These are phyloP conservation scores for Monosporozyma yasuniensis DNA, from an alignment of 805 yeast genomes.

Conservation along the genomic window DNA sequence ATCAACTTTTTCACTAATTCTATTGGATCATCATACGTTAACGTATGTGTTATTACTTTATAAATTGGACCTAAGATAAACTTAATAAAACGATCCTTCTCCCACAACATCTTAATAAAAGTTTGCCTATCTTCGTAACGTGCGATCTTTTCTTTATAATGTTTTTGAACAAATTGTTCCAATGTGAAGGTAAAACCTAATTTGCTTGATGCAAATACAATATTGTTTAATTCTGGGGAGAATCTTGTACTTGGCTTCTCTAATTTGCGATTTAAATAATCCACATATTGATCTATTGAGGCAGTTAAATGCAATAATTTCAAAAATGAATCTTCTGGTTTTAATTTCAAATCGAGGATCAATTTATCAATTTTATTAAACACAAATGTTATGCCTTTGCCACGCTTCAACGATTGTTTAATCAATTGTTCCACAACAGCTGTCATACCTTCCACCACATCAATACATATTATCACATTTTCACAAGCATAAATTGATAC, in stretches of 20 bases:
- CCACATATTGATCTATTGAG: conserved; percentile 44
- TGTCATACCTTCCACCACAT: conserved; percentile 74
- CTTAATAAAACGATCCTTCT: conserved; percentile 42
- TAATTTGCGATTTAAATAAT: neutral
- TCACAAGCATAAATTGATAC: conserved; percentile 54
- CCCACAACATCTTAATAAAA: conserved; percentile 65
- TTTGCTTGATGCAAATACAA: conserved; percentile 64
- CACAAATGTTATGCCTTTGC: conserved; percentile 49
- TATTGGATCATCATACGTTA: conserved; percentile 31
- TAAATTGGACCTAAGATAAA: conserved; percentile 75
- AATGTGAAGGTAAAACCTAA: conserved; percentile 59
- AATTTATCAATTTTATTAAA: conserved; percentile 80
- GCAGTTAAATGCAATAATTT: conserved; percentile 56
- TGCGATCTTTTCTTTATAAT: conserved; percentile 33
- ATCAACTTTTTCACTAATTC: neutral
- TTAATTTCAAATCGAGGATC: conserved; percentile 67
- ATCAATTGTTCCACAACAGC: conserved; percentile 46
- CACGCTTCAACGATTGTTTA: conserved; percentile 41
- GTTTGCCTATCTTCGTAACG: conserved; percentile 25
- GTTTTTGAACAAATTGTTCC: conserved; percentile 50
- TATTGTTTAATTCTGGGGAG: conserved; percentile 59
- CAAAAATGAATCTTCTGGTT: conserved; percentile 63
- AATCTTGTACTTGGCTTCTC: conserved; percentile 32
- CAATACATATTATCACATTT: conserved; percentile 63
- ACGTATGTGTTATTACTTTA: conserved; percentile 54